phyloP scores from a whole-genome alignment of 1,284 basidiomycete genomes.

The Irpex lacteus region DNA sequence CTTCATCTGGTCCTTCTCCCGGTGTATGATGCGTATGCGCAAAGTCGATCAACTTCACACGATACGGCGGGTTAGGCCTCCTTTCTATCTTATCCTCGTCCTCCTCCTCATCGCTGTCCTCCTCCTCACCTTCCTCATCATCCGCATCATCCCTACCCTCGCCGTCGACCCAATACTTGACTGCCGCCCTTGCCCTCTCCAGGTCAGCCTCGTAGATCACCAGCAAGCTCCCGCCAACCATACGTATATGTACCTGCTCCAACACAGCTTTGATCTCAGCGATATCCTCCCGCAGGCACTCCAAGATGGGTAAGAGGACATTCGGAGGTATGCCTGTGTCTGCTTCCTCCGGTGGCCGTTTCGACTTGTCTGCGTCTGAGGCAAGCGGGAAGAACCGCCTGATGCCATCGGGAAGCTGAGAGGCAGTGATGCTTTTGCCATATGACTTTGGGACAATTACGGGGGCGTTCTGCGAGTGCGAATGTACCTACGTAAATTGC shows the following conservation, averaged over 20 bases:
- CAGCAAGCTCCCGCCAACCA: conserved; percentile 81
- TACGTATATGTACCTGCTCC: conserved; percentile 63
- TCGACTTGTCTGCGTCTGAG: conserved; percentile 10
- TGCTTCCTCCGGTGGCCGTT: conserved; percentile 5
- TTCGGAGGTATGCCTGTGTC: conserved; percentile 51
- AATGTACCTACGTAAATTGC: conserved; percentile 61
- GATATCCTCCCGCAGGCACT: conserved; percentile 53
- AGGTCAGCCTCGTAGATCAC: conserved; percentile 82
- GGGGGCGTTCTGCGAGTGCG: conserved; percentile 50
- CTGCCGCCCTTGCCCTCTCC: conserved; percentile 37
- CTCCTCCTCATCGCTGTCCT: not conserved
- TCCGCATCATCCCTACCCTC: conserved; percentile 37
- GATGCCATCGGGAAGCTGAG: conserved; percentile 74
- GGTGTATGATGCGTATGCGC: conserved; percentile 77
- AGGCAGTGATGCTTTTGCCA: conserved; percentile 71
- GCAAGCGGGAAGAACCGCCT: conserved; percentile 73
- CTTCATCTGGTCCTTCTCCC: conserved; percentile 78
- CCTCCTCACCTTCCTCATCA: conserved; percentile 27
- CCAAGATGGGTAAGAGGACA: conserved; percentile 60
- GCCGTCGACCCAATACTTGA: conserved; percentile 28
- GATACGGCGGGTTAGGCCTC: conserved; percentile 50
- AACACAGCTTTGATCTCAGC: conserved; percentile 56
- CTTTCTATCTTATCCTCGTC: conserved; percentile 33
- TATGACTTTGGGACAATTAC: conserved; percentile 75
- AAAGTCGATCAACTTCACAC: conserved; percentile 89